Percentiles rank a stretch among this genome's conserved stretches.
Evolutionary conservation across 768 basidiomycete genomes (phyloP).

Genomic region (Clavulina sp.): DNA sequence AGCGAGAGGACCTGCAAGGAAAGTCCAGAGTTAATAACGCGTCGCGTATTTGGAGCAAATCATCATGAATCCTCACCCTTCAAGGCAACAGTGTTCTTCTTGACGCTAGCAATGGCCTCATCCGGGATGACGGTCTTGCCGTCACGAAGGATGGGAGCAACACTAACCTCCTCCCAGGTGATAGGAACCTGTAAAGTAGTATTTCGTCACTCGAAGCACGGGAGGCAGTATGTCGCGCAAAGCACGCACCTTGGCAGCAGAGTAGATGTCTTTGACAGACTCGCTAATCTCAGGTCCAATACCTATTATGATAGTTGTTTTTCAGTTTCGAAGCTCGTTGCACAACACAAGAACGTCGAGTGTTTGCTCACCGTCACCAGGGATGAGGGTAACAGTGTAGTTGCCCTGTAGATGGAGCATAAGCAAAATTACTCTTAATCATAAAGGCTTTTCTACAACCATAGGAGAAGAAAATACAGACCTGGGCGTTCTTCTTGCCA

Average conservation of each 20-base stretch:
- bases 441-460: neutral
- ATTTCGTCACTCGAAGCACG: neutral
- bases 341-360: neutral
- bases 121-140: conserved; percentile 98
- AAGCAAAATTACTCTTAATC: neutral
- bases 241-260: conserved; percentile 52
- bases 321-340: no score
- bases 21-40: conserved; percentile 2
- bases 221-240: neutral
- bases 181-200: conserved; percentile 61
- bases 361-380: conserved; percentile 81
- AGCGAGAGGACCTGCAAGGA: conserved; percentile 69
- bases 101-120: conserved; percentile 73
- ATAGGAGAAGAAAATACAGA: conserved; percentile 26
- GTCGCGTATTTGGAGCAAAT: neutral
- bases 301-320: conserved; percentile 30
- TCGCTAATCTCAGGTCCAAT: conserved; percentile 98
- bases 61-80: conserved; percentile 45
- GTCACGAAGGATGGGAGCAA: conserved; percentile 80
- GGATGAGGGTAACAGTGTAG: conserved; percentile 90
- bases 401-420: conserved; percentile 46
- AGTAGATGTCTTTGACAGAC: conserved; percentile 87
- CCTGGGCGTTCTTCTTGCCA: conserved; percentile 75
- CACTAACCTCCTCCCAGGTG: conserved; percentile 97
- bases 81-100: conserved; percentile 92